Percentiles rank a stretch among this genome's conserved stretches.
Conservation (phyloP, 441 rosid species). For the Biscutella laevigata region DNA sequence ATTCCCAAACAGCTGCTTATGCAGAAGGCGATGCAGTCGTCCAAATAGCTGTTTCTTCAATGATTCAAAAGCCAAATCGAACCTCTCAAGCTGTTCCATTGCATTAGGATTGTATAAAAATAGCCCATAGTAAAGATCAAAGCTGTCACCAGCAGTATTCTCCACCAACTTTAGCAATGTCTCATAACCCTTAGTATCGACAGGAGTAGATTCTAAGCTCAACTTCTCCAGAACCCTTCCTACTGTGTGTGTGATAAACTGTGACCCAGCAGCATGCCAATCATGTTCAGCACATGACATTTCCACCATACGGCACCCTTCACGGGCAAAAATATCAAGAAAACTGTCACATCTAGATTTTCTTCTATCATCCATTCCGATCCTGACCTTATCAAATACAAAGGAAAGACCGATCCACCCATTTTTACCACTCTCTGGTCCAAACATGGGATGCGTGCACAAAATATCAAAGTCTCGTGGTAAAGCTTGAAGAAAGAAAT, state of each 20-base stretch:
- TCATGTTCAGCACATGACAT: slow-evolving; percentile 70
- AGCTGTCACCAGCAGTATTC: slow-evolving; percentile 56
- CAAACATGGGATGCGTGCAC: slow-evolving; percentile 75
- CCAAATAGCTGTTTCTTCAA: slow-evolving; percentile 57
- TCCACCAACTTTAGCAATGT: slow-evolving; percentile 53
- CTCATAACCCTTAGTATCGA: slow-evolving; percentile 52
- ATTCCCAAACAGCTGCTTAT: slow-evolving; percentile 28
- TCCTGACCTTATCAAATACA: slow-evolving; percentile 53
- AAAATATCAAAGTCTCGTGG: slow-evolving; percentile 50
- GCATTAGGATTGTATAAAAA: slow-evolving; percentile 58
- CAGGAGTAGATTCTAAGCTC: slow-evolving; percentile 39
- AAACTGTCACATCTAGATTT: slow-evolving; percentile 36
- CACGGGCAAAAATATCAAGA: slow-evolving; percentile 47
- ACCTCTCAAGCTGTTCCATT: slow-evolving; percentile 63
- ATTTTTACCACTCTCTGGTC: slow-evolving; percentile 62
- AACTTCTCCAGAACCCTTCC: slow-evolving; percentile 57
- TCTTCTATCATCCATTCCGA: slow-evolving; percentile 33
- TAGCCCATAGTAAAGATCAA: slow-evolving; percentile 55
- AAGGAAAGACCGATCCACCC: slow-evolving; percentile 52
- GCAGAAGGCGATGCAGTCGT: slow-evolving; percentile 36
- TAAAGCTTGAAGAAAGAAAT: slow-evolving; percentile 40
- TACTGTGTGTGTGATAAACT: slow-evolving; percentile 61
- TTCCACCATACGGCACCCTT: slow-evolving; percentile 61
- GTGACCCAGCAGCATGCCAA: slow-evolving; percentile 58
- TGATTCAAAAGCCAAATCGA: slow-evolving; percentile 47